Evolutionary conservation across 148 eudicot genomes (phyloP), one percentile per base, ranked within the genome.

Genomic region (Camellia granthamiana): DNA sequence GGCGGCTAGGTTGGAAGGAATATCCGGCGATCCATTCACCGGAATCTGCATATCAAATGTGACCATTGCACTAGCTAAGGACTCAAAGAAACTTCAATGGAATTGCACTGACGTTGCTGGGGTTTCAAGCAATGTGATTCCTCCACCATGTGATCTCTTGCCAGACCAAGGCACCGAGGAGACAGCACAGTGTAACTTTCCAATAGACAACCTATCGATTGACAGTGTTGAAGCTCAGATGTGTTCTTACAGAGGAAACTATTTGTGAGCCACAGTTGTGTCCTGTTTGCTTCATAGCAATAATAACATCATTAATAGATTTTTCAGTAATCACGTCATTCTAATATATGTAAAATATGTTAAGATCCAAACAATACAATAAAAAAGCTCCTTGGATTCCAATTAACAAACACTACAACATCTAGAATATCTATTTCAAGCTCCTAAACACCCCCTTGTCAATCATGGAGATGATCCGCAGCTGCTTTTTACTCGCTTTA

Each of bases 11-110:
- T 70, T 93, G 80, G 92, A 91, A 72, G 99, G 99, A 19, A 92
- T 96, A 12, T 41, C 90, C 0, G 97, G 97, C 6, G 92, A 92
- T 86, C 90, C 93, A 0, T 96, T 93, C 58, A 92, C 91, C 7
- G 98, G 91, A 52, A 91, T 96, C 41, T 96, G 99, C 66, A 86
- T 93, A 58, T 96, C 98, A 0, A 96, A 96, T 77, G 98, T 92
- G 67, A 96, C 95, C 16, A 90, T 96, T 60, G 76, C 83, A 14
- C 14, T 93, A 85, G 88, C 94, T 2, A 81, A 76, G 42, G 85
- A 81, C 43, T 77, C 95, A 0, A 93, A 95, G 92, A 92, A 93
- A 71, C 58, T 89, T 63, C 88, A 87, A 42, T 96, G 98, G 99
- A 85, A 88, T 66, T 96, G 99, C 71, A 89, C 93, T 0, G 86